Conservation (phyloP, 768 basidiomycete genomes). For the Lentinula sp. region DNA sequence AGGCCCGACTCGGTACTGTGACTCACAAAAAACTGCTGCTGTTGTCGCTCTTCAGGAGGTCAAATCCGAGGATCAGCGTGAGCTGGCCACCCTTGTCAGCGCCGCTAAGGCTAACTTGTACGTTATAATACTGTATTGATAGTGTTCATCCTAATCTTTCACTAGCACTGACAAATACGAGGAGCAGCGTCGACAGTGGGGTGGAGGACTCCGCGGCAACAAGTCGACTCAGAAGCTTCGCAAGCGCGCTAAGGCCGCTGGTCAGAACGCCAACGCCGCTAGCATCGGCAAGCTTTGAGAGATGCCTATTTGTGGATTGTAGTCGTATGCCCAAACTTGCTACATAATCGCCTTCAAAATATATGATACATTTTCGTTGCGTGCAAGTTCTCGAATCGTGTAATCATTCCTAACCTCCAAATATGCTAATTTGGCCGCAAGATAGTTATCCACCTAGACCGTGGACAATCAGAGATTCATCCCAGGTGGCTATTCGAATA, state of each 20-base stretch:
- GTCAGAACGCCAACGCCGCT: constrained; percentile 54
- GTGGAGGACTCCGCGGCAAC: constrained; percentile 92
- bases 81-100: constrained; percentile 86
- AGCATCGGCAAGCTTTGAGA: constrained; percentile 59
- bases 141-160: not conserved
- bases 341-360: no score
- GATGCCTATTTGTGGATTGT: not conserved
- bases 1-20: constrained; percentile 95
- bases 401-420: no score
- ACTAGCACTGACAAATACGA: constrained; percentile 87
- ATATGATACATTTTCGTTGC: no score
- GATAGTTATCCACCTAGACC: no score
- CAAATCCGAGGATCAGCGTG: constrained; percentile 88
- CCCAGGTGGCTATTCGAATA: no score
- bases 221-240: constrained; percentile 91
- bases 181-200: constrained; percentile 88
- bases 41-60: constrained; percentile 92
- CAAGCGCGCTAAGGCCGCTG: constrained; percentile 91
- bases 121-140: constrained; percentile 23
- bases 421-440: no score
- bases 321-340: no score
- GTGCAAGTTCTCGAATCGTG: no score
- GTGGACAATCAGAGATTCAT: no score
- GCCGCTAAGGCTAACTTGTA: constrained; percentile 98
- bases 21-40: constrained; percentile 97